phyloP scores from a whole-genome alignment of 441 rosid species.

The Eutrema salsugineum region DNA sequence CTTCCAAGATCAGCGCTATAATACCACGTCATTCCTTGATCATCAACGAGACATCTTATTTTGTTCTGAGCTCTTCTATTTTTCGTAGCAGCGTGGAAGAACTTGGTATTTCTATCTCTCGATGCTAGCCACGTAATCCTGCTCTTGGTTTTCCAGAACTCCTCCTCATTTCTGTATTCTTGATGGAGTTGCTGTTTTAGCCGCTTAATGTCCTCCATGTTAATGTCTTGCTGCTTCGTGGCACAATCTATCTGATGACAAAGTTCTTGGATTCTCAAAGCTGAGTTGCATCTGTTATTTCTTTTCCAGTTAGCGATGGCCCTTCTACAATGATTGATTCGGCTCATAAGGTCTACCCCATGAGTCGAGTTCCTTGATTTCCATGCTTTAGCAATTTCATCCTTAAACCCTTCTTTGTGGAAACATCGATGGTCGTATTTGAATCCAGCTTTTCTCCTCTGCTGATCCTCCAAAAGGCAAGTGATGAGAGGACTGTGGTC shows the following conservation, averaged over 20 bases:
- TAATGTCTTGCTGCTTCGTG: no score
- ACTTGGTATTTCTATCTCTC: no score
- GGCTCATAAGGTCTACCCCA: neutral
- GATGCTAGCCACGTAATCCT: no score
- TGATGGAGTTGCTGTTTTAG: neutral
- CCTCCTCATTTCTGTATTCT: neutral
- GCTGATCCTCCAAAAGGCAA: neutral
- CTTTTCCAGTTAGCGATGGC: neutral
- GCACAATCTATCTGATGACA: neutral
- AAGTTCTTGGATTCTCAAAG: neutral
- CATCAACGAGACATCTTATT: no score
- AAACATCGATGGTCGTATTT: neutral
- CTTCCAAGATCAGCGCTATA: no score
- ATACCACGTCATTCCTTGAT: no score
- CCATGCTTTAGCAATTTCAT: neutral
- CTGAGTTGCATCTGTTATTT: neutral
- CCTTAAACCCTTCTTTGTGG: neutral
- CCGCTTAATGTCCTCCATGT: no score
- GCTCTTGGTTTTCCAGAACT: no score
- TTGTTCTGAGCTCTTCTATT: no score
- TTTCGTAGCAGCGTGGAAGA: no score
- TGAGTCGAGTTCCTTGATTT: neutral
- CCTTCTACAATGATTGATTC: neutral
- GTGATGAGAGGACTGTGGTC: neutral
- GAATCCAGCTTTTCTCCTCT: neutral